Percentiles rank a stretch among this genome's conserved stretches.
Conservation (phyloP, 2,329 filamentous ascomycete species). For the Chaetomium strumarium region DNA sequence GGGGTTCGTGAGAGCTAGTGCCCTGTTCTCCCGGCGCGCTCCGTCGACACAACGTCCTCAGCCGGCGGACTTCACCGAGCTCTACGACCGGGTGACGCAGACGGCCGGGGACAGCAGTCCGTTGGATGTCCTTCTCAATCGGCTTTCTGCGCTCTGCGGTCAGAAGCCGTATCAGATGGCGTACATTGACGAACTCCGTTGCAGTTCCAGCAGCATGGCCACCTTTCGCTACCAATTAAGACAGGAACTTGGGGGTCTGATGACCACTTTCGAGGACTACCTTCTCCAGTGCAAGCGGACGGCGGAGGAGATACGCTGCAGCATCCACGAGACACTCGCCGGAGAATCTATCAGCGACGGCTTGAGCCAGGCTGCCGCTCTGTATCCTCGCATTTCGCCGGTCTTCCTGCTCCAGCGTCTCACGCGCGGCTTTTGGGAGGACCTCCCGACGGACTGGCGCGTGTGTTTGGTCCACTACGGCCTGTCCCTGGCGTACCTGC, state of each 20-base stretch:
- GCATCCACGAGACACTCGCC: slow-evolving; percentile 1
- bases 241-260: background rate
- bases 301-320: background rate
- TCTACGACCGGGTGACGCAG: background rate
- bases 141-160: background rate
- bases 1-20: background rate
- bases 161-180: slow-evolving; percentile 2
- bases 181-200: slow-evolving; percentile 14
- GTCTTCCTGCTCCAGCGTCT: slow-evolving; percentile 34
- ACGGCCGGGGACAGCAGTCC: background rate
- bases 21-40: slow-evolving; percentile 8
- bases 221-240: background rate
- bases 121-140: slow-evolving; percentile 4
- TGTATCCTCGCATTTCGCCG: slow-evolving; percentile 29
- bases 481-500: slow-evolving; percentile 34
- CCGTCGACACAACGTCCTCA: slow-evolving; percentile 5
- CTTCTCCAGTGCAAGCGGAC: background rate
- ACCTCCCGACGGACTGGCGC: slow-evolving; percentile 30
- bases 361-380: slow-evolving; percentile 7
- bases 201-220: background rate
- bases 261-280: background rate
- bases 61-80: background rate
- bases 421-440: slow-evolving; percentile 22
- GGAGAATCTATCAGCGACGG: background rate
- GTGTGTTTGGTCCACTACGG: slow-evolving; percentile 35